Evolutionary conservation across 768 basidiomycete species (phyloP), one percentile per base, ranked within the genome.

Genomic region (Gymnopilus dilepis): DNA sequence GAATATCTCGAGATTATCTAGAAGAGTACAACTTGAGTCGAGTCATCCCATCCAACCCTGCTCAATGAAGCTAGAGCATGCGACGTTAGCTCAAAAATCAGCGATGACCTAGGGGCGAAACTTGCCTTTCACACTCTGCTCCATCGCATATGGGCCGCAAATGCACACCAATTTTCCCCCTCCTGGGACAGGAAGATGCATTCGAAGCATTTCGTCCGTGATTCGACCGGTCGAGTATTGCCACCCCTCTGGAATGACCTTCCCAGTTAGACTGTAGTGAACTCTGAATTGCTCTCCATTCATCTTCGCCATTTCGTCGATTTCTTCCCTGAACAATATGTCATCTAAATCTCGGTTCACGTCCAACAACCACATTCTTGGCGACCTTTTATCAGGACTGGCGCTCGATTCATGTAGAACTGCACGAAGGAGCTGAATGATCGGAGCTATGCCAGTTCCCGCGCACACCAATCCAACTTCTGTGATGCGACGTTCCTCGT

Each of bases 391-490:
- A 58, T 82, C 78, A 13, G 59, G 51, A 6, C 21, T 17, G 17
- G 43, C 24, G 1, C 19, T 4, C 0, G 52, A 19, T 58, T 86
- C 83, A 21, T 67, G 69, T 43, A 85, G 70, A 45, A 87, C 73
- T 48, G 76, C 76, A 1, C 82, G 79, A 0, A 86, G 71, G 21
- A 86, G 80, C 68, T 87, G 85, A 0, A 86, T 70, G 45, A 88
- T 84, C 0, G 86, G 86, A 0, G 86, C 86, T 53, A 87, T 82
- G 22, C 85, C 86, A 38, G 80, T 85, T 17, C 87, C 87, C 8
- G 77, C 87, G 57, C 83, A 87, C 38, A 87, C 75, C 77, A 88
- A 74, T 1, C 83, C 84, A 13, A 88, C 65, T 19, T 82, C 73
- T 22, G 69, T 69, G 17, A 83, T 70, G 12, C 67, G 68, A 19